phyloP scores from a whole-genome alignment of 306 rosid genomes.

The Glycine tomentella region DNA sequence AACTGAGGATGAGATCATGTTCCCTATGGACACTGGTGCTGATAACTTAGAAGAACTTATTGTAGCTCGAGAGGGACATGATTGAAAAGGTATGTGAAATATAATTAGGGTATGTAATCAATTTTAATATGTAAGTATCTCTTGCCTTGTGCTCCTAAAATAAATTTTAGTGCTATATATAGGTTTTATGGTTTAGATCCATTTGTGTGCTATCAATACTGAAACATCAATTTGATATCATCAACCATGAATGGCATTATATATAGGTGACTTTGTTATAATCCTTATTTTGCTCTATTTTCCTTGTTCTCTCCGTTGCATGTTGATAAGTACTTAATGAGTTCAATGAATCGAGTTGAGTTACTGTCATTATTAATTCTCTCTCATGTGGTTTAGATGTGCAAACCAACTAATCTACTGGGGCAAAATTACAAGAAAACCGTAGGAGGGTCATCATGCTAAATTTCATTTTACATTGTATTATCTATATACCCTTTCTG shows the following conservation, averaged over 20 bases:
- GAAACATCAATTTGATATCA: slow-evolving; percentile 35
- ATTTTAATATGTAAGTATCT: slow-evolving; percentile 43
- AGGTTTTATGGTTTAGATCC: slow-evolving; percentile 36
- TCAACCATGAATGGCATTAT: slow-evolving; percentile 14
- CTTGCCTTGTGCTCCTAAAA: slow-evolving; percentile 32
- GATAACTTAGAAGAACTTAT: slow-evolving; percentile 74
- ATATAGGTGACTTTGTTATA: slow-evolving; percentile 18
- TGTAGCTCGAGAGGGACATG: slow-evolving; percentile 62
- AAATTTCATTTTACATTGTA: neutral
- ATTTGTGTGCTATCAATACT: slow-evolving; percentile 29
- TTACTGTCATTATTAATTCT: neutral
- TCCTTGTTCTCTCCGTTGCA: neutral
- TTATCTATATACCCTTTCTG: neutral
- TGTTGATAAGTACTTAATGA: neutral
- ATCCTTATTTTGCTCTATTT: slow-evolving; percentile 18
- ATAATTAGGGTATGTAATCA: slow-evolving; percentile 37
- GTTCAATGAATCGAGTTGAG: neutral
- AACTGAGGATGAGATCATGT: slow-evolving; percentile 65
- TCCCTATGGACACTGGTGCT: slow-evolving; percentile 57
- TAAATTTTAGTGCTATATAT: slow-evolving; percentile 40
- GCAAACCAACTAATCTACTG: neutral
- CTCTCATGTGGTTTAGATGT: neutral
- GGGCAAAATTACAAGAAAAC: slow-evolving; percentile 11
- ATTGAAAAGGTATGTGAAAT: slow-evolving; percentile 41
- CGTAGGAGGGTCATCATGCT: neutral